Base-by-base conservation (phyloP, 2,329 filamentous ascomycete genomes). In the Colletotrichum simmondsii region DNA sequence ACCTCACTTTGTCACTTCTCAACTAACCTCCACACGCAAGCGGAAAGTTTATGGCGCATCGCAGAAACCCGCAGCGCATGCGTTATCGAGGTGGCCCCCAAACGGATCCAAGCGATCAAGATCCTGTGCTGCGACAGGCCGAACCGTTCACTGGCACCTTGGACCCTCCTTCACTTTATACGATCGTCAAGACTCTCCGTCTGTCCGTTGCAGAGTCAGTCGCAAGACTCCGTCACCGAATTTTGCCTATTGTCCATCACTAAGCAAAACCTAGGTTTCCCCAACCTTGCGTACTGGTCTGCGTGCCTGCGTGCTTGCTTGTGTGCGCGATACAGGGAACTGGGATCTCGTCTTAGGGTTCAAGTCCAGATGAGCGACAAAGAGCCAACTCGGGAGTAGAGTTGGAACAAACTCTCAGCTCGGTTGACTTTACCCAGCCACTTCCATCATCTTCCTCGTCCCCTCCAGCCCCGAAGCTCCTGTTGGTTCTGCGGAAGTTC, bases 31-130 rank as follows among this genome's bases (percentile, higher is more conserved):
- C 61, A 61, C 60, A 72, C 65, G 66, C 66, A 61, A 65, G 66
- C 56, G 61, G 60, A 70, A 70, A 72, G 28, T 56, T 72, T 72
- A 65, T 28, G 37, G 66, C 67, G 70, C 60, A 70, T 70, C 70
- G 66, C 66, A 70, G 66, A 57, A 70, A 37, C 24, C 70, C 70
- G 59, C 66, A 46, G 56, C 66, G 54, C 60, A 60, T 72, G 66
- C 59, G 56, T 60, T 72, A 65, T 70, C 60, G 70, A 49, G 35
- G 70, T 60, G 60, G 66, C 70, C 60, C 70, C 54, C 60, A 30
- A 57, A 60, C 53, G 60, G 66, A 56, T 57, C 56, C 46, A 24
- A 60, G 16, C 37, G 60, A 70, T 72, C 66, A 65, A 68, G 70
- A 72, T 65, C 70, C 70, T 60, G 66, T 64, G 56, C 59, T 57